phyloP scores from a whole-genome alignment of 2,329 filamentous ascomycete species.

The Hypoxylon sp. region DNA sequence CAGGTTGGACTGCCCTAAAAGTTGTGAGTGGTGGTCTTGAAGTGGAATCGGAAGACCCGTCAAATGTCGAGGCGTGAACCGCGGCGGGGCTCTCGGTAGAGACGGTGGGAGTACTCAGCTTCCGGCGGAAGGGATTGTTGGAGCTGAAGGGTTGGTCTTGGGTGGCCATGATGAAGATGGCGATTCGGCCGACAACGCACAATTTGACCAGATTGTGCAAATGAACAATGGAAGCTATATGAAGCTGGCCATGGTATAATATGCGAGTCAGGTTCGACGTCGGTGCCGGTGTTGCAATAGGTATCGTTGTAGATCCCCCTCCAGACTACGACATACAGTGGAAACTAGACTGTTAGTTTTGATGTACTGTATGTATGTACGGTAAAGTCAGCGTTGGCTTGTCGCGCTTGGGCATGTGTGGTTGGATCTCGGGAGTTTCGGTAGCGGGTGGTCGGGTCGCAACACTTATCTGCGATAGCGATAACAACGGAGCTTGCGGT shows the following conservation, averaged over 20 bases:
- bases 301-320: constrained; percentile 40
- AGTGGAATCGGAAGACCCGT: constrained; percentile 33
- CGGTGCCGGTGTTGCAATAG: constrained; percentile 16
- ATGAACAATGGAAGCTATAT: constrained; percentile 34
- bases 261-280: constrained; percentile 26
- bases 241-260: constrained; percentile 39
- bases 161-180: constrained; percentile 54
- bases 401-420: constrained; percentile 11
- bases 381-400: constrained; percentile 17
- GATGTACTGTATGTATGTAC: constrained; percentile 27
- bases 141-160: constrained; percentile 58
- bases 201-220: constrained; percentile 29
- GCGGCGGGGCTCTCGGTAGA: constrained; percentile 42
- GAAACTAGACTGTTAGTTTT: constrained; percentile 3
- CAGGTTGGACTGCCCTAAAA: constrained; percentile 54
- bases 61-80: constrained; percentile 36
- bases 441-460: constrained; percentile 38
- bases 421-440: constrained; percentile 47
- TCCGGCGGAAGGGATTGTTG: constrained; percentile 69
- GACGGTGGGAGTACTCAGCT: constrained; percentile 48
- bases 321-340: constrained; percentile 42
- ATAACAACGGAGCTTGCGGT: constrained; percentile 17
- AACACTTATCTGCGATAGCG: constrained; percentile 17
- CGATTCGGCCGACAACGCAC: constrained; percentile 22
- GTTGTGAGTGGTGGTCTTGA: constrained; percentile 51